Evolutionary conservation across 768 basidiomycete genomes (phyloP).

Genomic region (Pulveroboletus frians): DNA sequence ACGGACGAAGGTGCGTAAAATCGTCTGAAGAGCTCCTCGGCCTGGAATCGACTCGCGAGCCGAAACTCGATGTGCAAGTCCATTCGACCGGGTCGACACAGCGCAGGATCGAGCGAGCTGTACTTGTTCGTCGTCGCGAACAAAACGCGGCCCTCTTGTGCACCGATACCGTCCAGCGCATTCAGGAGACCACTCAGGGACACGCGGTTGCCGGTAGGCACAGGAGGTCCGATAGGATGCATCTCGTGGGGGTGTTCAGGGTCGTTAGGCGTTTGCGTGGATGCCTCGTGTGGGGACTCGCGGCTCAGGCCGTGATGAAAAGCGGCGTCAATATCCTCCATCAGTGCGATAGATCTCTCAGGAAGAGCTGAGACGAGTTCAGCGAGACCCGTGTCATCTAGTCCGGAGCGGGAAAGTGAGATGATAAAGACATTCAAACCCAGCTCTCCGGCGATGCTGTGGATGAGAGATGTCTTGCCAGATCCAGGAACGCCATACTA

Average conservation of each 20-base stretch:
- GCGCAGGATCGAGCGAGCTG: slow-evolving; percentile 61
- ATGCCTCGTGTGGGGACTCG: slow-evolving; percentile 10
- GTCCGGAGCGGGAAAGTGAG: slow-evolving; percentile 54
- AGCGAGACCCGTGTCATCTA: slow-evolving; percentile 59
- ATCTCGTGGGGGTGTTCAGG: slow-evolving; percentile 14
- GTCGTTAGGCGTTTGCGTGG: neutral
- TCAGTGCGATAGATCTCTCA: slow-evolving; percentile 67
- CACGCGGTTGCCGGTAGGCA: slow-evolving; percentile 33
- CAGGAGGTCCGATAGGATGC: slow-evolving; percentile 5
- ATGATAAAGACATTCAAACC: slow-evolving; percentile 69
- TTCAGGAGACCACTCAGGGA: slow-evolving; percentile 73
- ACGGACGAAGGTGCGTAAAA: slow-evolving; percentile 52
- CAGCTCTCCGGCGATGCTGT: slow-evolving; percentile 73
- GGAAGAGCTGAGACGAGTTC: slow-evolving; percentile 60
- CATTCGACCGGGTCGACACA: slow-evolving; percentile 75
- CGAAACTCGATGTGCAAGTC: slow-evolving; percentile 75
- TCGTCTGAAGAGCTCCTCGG: slow-evolving; percentile 55
- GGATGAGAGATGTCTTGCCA: slow-evolving; percentile 76
- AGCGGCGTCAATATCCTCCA: slow-evolving; percentile 84
- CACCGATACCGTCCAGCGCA: slow-evolving; percentile 73
- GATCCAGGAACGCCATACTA: slow-evolving; percentile 71
- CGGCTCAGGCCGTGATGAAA: slow-evolving; percentile 45
- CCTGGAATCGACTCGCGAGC: slow-evolving; percentile 67
- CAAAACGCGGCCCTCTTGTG: slow-evolving; percentile 77
- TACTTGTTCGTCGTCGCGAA: slow-evolving; percentile 80